A percentile compares a stretch with the other conserved stretches of the same genome.
Conservation (phyloP, 1,284 basidiomycete species). For the Exobasidium rhododendri region DNA sequence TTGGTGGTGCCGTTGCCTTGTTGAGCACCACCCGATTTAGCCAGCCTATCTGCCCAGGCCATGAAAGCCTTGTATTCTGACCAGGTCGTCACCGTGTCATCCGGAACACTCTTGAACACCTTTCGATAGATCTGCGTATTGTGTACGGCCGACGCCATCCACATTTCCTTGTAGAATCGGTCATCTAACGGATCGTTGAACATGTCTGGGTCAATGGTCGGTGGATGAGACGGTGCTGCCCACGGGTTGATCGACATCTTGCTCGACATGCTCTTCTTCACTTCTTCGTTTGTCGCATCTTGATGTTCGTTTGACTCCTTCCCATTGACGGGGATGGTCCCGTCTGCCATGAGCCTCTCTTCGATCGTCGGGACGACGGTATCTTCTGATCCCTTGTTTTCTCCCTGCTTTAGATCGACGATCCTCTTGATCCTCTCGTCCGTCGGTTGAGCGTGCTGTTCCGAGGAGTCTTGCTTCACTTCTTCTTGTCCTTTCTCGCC, state of each 20-base stretch:
- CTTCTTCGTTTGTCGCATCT: background rate
- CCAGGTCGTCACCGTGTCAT: slow-evolving; percentile 53
- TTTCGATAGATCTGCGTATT: slow-evolving; percentile 52
- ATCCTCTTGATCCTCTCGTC: slow-evolving; percentile 24
- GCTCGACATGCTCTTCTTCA: slow-evolving; percentile 22
- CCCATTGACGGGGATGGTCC: background rate
- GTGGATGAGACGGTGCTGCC: slow-evolving; percentile 26
- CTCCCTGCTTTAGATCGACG: slow-evolving; percentile 13
- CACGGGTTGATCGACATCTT: slow-evolving; percentile 36
- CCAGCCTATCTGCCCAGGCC: slow-evolving; percentile 36
- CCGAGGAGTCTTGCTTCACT: slow-evolving; percentile 19
- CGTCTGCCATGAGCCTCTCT: slow-evolving; percentile 24
- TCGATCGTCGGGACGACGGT: slow-evolving; percentile 32
- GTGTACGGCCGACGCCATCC: slow-evolving; percentile 45
- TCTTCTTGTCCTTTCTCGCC: no score
- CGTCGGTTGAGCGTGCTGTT: slow-evolving; percentile 22
- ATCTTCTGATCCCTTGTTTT: slow-evolving; percentile 25
- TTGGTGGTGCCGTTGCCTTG: background rate
- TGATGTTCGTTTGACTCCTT: background rate
- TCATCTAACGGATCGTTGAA: slow-evolving; percentile 43
- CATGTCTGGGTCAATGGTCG: slow-evolving; percentile 32
- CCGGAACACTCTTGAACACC: slow-evolving; percentile 52
- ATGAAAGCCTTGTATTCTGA: slow-evolving; percentile 47
- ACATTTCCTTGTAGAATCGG: slow-evolving; percentile 44
- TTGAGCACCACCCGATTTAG: background rate